phyloP scores from a whole-genome alignment of 164 flowering plant species.

The Vitis labrusca region DNA sequence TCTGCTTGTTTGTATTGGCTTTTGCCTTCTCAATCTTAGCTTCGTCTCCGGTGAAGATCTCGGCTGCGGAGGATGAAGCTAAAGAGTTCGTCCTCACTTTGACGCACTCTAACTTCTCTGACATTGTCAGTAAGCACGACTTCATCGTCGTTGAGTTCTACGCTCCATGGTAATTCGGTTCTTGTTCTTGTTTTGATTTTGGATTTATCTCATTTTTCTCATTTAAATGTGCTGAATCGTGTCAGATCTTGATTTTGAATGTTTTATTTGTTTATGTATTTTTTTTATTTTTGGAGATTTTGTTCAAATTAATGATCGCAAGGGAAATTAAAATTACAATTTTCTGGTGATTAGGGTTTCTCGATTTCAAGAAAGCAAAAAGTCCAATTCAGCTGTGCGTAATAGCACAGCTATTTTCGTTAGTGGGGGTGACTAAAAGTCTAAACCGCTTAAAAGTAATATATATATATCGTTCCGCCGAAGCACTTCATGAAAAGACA shows the following conservation, averaged over 20 bases:
- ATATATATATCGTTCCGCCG: too few relatives aligned
- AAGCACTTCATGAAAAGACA: too few relatives aligned
- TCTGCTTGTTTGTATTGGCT: constrained; percentile 20
- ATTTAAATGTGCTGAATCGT: not conserved
- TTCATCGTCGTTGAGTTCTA: constrained; percentile 94
- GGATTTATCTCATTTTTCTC: not conserved
- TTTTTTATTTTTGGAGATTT: not conserved
- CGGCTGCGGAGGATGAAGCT: constrained; percentile 25
- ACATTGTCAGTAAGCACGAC: constrained; percentile 51
- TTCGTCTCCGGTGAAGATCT: constrained; percentile 13
- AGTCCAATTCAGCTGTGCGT: too few relatives aligned
- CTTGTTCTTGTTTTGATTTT: not conserved
- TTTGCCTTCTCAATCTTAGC: constrained; percentile 10
- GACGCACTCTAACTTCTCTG: constrained; percentile 74
- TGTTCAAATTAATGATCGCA: not conserved
- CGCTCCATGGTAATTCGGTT: constrained; percentile 78
- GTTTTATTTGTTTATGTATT: not conserved
- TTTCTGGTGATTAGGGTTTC: too few relatives aligned
- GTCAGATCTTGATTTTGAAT: not conserved
- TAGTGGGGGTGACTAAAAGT: too few relatives aligned
- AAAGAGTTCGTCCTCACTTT: constrained; percentile 72
- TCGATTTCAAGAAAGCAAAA: too few relatives aligned
- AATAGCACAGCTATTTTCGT: too few relatives aligned
- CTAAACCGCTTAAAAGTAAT: too few relatives aligned
- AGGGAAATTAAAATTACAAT: too few relatives aligned